Evolutionary conservation across 2,329 filamentous ascomycete genomes (phyloP).

Genomic region (Cryphonectria naterciae): DNA sequence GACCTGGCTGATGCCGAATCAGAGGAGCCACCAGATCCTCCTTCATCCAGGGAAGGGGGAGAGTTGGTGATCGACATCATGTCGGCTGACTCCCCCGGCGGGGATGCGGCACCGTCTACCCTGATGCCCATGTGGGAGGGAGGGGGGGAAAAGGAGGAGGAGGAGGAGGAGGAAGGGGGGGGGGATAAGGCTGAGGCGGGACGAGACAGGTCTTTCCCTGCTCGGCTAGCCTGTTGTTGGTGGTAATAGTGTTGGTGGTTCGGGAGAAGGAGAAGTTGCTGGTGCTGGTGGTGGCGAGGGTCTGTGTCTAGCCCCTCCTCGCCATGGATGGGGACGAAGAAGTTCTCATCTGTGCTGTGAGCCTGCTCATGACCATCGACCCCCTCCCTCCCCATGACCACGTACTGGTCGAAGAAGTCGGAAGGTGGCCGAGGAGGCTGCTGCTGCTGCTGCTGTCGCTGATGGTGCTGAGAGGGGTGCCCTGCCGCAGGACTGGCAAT

Average conservation of each 20-base stretch:
- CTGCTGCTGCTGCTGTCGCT: not conserved
- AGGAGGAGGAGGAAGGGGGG: not conserved
- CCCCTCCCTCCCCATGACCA: constrained; percentile 22
- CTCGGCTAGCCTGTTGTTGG: not conserved
- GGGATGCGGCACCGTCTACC: constrained; percentile 15
- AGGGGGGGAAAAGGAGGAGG: not conserved
- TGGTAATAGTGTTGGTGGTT: not conserved
- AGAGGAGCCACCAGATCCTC: not conserved
- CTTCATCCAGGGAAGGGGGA: constrained; percentile 19
- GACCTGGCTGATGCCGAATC: not conserved
- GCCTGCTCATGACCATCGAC: not conserved
- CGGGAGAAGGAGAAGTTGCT: not conserved
- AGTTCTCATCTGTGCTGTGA: constrained; percentile 13
- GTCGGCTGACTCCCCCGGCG: constrained; percentile 14
- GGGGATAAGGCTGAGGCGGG: constrained; percentile 7
- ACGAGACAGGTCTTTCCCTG: constrained; percentile 15
- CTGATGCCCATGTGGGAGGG: not conserved
- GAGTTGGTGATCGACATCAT: constrained; percentile 17
- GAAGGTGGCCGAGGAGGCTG: constrained; percentile 16
- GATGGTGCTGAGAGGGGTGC: not conserved
- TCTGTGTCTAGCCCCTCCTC: not conserved
- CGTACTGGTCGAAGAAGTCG: constrained; percentile 29
- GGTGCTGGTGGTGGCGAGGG: not conserved
- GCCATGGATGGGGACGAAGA: constrained; percentile 21
- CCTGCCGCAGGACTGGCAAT: constrained; percentile 11